A percentile compares a stretch with the other conserved stretches of the same genome.
Conservation (phyloP, 495 filamentous ascomycete genomes). For the Bacidia gigantensis region DNA sequence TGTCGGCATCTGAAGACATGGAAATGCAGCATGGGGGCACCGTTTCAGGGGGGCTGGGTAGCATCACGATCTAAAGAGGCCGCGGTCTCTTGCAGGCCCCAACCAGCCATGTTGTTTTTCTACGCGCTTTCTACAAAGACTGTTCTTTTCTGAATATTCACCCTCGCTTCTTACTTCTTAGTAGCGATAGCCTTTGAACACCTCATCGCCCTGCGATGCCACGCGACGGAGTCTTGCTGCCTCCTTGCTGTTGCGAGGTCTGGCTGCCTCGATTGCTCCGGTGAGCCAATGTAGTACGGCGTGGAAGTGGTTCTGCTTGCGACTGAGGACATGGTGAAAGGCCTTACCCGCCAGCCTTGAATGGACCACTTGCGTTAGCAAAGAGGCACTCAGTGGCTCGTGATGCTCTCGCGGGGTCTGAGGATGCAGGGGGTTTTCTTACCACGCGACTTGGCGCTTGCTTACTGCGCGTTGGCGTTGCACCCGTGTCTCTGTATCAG, state of each 20-base stretch:
- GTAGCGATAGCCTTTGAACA: conserved; percentile 15
- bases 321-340: conserved; percentile 47
- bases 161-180: conserved; percentile 8
- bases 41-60: neutral
- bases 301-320: conserved; percentile 55
- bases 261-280: conserved; percentile 8
- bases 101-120: neutral
- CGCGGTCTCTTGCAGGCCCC: neutral
- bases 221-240: conserved; percentile 14
- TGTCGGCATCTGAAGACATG: no score
- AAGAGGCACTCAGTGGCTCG: neutral
- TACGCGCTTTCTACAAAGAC: neutral
- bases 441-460: conserved; percentile 58
- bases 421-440: conserved; percentile 14
- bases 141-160: neutral
- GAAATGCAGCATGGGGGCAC: neutral
- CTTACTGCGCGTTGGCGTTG: conserved; percentile 43
- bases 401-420: neutral
- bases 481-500: conserved; percentile 25
- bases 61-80: neutral
- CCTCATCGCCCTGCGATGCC: conserved; percentile 11
- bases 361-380: conserved; percentile 6
- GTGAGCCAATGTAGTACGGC: conserved; percentile 51
- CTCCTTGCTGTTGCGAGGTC: conserved; percentile 4
- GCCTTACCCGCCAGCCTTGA: conserved; percentile 48